phyloP scores from a whole-genome alignment of 495 filamentous ascomycete genomes.

The Aspergillus nanangensis region DNA sequence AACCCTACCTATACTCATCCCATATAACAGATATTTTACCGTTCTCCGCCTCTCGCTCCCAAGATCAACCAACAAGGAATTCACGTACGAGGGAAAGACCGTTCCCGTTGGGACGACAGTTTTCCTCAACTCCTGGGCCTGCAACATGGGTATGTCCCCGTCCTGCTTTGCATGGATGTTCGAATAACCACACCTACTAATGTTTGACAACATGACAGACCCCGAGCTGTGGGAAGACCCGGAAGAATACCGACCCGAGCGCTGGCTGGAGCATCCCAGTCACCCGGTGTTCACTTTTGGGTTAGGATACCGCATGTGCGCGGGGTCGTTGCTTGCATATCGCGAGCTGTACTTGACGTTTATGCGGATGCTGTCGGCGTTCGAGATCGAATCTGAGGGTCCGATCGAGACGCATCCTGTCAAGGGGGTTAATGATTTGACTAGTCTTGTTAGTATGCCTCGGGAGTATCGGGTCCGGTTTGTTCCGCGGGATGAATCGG shows the following conservation, averaged over 20 bases:
- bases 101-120: slow-evolving; percentile 29
- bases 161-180: not conserved
- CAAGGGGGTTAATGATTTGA: too few relatives aligned
- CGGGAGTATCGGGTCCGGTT: too few relatives aligned
- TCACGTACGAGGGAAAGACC: slow-evolving; percentile 46
- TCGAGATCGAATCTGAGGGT: not conserved
- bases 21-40: too few relatives aligned
- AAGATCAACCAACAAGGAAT: slow-evolving; percentile 41
- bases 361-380: not conserved
- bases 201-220: too few relatives aligned
- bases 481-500: too few relatives aligned
- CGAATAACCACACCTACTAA: not conserved
- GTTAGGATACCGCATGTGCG: slow-evolving; percentile 5
- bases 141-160: not conserved
- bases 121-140: slow-evolving; percentile 4
- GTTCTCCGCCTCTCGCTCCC: slow-evolving; percentile 49
- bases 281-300: slow-evolving; percentile 2
- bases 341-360: not conserved
- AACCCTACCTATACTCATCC: too few relatives aligned
- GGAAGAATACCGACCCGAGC: not conserved
- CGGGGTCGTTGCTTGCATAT: not conserved
- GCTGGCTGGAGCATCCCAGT: slow-evolving; percentile 1
- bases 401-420: too few relatives aligned
- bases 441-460: too few relatives aligned
- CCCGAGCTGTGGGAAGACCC: not conserved